Percentiles rank a stretch among this genome's conserved stretches.
phyloP scores from a whole-genome alignment of 108 stramenopile species.

The Licmophora abbreviata region DNA sequence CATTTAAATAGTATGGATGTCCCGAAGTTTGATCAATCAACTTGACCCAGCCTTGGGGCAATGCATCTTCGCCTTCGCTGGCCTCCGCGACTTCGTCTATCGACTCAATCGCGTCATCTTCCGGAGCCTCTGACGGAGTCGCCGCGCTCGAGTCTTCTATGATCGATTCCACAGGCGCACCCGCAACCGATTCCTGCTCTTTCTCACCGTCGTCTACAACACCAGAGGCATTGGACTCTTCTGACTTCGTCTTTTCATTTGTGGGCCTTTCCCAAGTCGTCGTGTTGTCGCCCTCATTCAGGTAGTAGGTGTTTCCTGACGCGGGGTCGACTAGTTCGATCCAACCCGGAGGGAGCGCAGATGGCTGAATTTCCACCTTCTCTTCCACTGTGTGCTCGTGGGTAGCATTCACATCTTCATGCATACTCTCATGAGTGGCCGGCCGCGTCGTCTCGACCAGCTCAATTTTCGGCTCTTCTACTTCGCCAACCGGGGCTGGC shows the following conservation, averaged over 20 bases:
- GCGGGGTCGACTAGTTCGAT: conserved; percentile 39
- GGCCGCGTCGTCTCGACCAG: too few species aligned
- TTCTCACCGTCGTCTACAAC: background rate
- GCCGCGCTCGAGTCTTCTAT: background rate
- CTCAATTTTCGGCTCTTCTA: too few species aligned
- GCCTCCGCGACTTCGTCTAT: conserved; percentile 2
- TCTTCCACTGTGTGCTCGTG: too few species aligned
- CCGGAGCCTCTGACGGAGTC: background rate
- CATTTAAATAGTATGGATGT: conserved; percentile 42
- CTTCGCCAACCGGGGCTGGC: background rate
- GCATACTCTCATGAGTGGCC: too few species aligned
- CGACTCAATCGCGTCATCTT: background rate
- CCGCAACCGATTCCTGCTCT: background rate
- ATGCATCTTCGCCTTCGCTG: conserved; percentile 2
- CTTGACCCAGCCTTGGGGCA: conserved; percentile 41
- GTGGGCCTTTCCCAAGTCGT: conserved; percentile 54
- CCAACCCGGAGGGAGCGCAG: conserved; percentile 45
- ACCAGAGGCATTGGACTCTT: conserved; percentile 1
- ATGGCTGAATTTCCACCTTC: too few species aligned
- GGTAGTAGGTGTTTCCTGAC: conserved; percentile 44
- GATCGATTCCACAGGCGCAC: background rate
- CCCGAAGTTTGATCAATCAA: conserved; percentile 23
- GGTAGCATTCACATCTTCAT: too few species aligned
- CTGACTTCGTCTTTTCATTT: background rate
- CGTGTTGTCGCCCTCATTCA: conserved; percentile 39